These are phyloP conservation scores for Phymatotrichopsis omnivora DNA, from an alignment of 2,329 filamentous ascomycete genomes.

Conservation along the genomic window DNA sequence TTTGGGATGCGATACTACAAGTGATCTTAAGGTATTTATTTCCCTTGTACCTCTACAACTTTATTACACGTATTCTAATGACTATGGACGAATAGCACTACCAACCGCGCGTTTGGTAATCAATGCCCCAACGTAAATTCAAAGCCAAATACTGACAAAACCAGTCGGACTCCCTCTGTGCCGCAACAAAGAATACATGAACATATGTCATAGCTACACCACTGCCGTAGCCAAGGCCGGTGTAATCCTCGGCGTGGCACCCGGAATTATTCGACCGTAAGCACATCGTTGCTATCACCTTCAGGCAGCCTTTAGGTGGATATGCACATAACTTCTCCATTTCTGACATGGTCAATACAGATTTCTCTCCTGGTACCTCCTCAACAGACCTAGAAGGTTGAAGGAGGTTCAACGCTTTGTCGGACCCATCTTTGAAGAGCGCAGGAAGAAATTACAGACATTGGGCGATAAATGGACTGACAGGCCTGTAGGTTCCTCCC, in stretches of 20 bases:
- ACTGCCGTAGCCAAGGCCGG: conserved; percentile 8
- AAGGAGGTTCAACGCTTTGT: conserved; percentile 13
- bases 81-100: conserved; percentile 16
- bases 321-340: too few relatives aligned
- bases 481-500: conserved; percentile 9
- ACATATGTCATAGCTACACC: conserved; percentile 4
- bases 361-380: conserved; percentile 16
- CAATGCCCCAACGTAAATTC: too few relatives aligned
- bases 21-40: not conserved
- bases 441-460: conserved; percentile 6
- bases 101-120: conserved; percentile 21
- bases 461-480: conserved; percentile 1
- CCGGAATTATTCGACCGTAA: too few relatives aligned
- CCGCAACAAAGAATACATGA: conserved; percentile 12
- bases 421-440: conserved; percentile 16
- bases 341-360: too few relatives aligned
- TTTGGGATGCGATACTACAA: not conserved
- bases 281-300: too few relatives aligned
- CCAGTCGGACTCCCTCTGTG: conserved; percentile 11
- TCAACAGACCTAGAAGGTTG: conserved; percentile 9
- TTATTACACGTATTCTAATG: conserved; percentile 9
- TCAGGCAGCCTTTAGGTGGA: too few relatives aligned
- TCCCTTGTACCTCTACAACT: not conserved
- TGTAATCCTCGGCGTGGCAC: conserved; percentile 11
- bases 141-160: too few relatives aligned